A percentile compares a stretch with the other conserved stretches of the same genome.
phyloP scores from a whole-genome alignment of 2,329 filamentous ascomycete genomes.

The Talaromyces albobiverticillius region DNA sequence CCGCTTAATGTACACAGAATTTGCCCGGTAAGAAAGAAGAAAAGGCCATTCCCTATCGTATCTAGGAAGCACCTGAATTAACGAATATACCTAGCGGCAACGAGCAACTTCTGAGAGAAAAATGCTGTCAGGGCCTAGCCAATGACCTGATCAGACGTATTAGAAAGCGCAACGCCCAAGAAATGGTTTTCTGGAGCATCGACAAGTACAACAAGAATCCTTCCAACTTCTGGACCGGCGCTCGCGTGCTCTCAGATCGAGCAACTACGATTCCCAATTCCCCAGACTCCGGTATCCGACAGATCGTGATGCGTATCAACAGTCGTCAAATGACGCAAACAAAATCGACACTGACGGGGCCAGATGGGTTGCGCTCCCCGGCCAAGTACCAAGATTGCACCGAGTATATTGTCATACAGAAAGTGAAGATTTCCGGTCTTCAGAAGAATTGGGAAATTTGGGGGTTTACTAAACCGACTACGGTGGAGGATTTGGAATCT shows the following conservation, averaged over 20 bases:
- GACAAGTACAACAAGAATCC: constrained; percentile 36
- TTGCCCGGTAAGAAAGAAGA: constrained; percentile 37
- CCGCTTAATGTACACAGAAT: constrained; percentile 45
- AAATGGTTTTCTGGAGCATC: constrained; percentile 34
- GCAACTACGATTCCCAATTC: constrained; percentile 39
- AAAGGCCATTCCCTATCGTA: constrained; percentile 8
- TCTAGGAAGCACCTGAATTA: neutral
- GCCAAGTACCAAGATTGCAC: constrained; percentile 40
- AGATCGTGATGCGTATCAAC: constrained; percentile 38
- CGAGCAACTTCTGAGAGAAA: constrained; percentile 29
- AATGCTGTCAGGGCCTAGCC: constrained; percentile 39
- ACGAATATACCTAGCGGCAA: constrained; percentile 31
- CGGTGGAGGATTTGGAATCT: constrained; percentile 34
- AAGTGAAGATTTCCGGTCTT: constrained; percentile 39
- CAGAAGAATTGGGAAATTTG: constrained; percentile 49
- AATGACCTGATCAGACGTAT: constrained; percentile 34
- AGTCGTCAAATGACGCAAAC: constrained; percentile 36
- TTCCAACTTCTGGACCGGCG: constrained; percentile 34
- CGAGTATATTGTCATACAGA: constrained; percentile 53
- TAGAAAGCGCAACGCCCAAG: constrained; percentile 25
- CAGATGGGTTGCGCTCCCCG: neutral
- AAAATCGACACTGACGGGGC: neutral
- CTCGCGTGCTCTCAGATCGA: constrained; percentile 41
- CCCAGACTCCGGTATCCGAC: constrained; percentile 37
- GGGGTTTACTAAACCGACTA: constrained; percentile 47